These are phyloP conservation scores for Serendipita sp. DNA, from an alignment of 768 basidiomycete genomes.

Conservation along the genomic window DNA sequence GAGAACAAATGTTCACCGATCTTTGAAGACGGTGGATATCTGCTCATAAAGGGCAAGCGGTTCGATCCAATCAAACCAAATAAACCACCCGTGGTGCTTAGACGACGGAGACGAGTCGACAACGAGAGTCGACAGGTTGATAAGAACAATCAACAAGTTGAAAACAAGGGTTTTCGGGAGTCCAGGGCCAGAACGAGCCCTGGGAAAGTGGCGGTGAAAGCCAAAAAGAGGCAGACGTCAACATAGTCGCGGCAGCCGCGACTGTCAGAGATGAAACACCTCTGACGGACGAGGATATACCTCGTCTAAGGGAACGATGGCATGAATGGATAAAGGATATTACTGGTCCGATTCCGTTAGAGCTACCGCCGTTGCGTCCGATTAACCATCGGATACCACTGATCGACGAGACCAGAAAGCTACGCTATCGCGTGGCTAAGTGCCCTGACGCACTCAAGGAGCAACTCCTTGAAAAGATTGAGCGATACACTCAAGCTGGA, in stretches of 20 bases:
- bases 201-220: background rate
- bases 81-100: background rate
- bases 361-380: conserved; percentile 18
- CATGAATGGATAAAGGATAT: background rate
- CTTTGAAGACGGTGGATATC: background rate
- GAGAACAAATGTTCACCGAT: conserved; percentile 14
- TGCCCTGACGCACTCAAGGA: conserved; percentile 8
- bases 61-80: too few species aligned
- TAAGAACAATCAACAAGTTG: too few species aligned
- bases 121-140: too few species aligned
- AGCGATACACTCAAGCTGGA: conserved; percentile 9
- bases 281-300: background rate
- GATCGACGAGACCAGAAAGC: conserved; percentile 9
- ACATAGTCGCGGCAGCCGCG: too few species aligned
- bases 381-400: conserved; percentile 13
- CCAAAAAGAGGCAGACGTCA: too few species aligned
- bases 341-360: conserved; percentile 5
- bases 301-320: background rate
- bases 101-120: background rate
- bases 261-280: too few species aligned
- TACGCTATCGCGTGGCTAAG: conserved; percentile 7
- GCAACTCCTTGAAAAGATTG: conserved; percentile 6
- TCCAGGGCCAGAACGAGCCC: background rate
- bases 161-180: too few species aligned
- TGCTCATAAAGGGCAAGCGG: too few species aligned